Percentiles rank a stretch among this genome's conserved stretches.
Conservation (phyloP, 805 yeast species). For the Candida mattraensis region DNA sequence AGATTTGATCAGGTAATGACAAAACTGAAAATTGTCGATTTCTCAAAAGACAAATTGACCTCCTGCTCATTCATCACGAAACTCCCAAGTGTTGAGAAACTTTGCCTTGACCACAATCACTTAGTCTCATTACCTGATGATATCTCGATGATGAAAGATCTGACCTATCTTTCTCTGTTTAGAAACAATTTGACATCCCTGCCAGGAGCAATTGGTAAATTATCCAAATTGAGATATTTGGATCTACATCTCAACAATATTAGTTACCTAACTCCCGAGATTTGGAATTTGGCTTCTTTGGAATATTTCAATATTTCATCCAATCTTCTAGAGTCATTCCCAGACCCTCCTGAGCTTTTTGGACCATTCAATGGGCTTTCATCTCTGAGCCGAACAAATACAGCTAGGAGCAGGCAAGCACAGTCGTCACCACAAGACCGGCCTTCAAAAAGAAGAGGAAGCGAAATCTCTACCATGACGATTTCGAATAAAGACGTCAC, state of each 20-base stretch:
- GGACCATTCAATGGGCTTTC: conserved; percentile 10
- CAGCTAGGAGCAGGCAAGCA: conserved; percentile 3
- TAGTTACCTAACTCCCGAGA: conserved; percentile 61
- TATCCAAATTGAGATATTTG: conserved; percentile 59
- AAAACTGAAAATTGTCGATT: conserved; percentile 66
- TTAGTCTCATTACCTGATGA: conserved; percentile 73
- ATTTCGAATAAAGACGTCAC: conserved; percentile 4
- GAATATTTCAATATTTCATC: conserved; percentile 69
- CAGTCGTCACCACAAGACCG: conserved; percentile 2
- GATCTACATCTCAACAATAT: conserved; percentile 87
- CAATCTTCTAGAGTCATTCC: conserved; percentile 61
- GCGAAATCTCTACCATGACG: conserved; percentile 13
- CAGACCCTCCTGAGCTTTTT: conserved; percentile 46
- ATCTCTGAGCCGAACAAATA: conserved; percentile 7
- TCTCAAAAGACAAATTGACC: conserved; percentile 81
- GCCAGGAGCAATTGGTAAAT: conserved; percentile 63
- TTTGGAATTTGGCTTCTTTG: conserved; percentile 62
- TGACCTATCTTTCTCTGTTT: conserved; percentile 67
- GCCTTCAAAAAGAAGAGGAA: conserved; percentile 12
- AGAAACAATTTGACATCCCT: conserved; percentile 72
- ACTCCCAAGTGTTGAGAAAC: conserved; percentile 65
- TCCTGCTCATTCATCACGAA: conserved; percentile 65
- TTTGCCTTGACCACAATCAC: conserved; percentile 80
- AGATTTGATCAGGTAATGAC: conserved; percentile 52
- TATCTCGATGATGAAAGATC: conserved; percentile 54